Conservation (phyloP, 148 eudicot genomes). For the Nepenthes mirabilis region DNA sequence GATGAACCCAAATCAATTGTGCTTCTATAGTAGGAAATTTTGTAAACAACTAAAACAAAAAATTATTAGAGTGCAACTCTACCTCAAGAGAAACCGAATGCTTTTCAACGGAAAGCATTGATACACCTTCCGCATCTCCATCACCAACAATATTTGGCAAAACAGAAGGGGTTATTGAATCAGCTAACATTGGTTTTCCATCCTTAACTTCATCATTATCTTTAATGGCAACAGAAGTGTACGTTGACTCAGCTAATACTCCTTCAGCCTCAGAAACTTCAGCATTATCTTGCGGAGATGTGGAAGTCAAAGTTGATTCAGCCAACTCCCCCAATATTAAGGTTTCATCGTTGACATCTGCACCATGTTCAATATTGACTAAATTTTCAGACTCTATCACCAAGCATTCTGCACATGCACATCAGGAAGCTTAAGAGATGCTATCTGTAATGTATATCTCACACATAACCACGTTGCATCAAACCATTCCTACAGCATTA, state of each 20-base stretch:
- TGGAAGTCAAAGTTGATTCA: not conserved
- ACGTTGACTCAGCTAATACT: slow-evolving; percentile 7
- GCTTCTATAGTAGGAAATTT: too few species aligned
- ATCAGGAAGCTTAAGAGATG: not conserved
- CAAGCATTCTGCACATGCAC: slow-evolving; percentile 8
- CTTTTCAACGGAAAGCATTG: slow-evolving; percentile 15
- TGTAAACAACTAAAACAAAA: not conserved
- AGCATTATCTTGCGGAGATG: not conserved
- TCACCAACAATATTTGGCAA: not conserved
- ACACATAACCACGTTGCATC: too few species aligned
- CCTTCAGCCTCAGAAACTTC: slow-evolving; percentile 5
- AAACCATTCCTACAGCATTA: too few species aligned
- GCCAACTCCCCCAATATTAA: not conserved
- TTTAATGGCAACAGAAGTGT: slow-evolving; percentile 5
- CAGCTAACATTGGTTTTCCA: slow-evolving; percentile 5
- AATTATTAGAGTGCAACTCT: not conserved
- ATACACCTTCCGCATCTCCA: slow-evolving; percentile 7
- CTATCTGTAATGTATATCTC: too few species aligned
- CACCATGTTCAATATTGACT: not conserved
- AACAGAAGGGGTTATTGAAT: not conserved
- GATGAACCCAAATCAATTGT: too few species aligned
- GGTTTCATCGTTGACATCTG: slow-evolving; percentile 6
- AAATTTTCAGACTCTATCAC: slow-evolving; percentile 5
- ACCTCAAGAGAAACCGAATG: slow-evolving; percentile 29
- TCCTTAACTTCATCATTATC: slow-evolving; percentile 7